Evolutionary conservation across 495 filamentous ascomycete genomes (phyloP), one percentile per base, ranked within the genome.

Genomic region (Usnea hakonensis): DNA sequence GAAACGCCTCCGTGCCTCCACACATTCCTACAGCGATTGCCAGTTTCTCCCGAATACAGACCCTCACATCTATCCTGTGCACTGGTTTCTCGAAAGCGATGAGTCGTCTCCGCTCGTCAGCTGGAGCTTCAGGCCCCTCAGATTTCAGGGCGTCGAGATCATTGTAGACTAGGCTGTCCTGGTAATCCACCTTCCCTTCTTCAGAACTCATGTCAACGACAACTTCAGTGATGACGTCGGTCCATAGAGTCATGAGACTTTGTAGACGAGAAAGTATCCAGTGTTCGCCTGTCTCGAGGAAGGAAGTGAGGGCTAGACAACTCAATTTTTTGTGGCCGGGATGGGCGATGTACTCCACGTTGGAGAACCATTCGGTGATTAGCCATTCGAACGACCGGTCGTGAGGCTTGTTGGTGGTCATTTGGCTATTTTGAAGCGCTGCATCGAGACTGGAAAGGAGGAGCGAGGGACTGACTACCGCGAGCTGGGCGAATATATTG

Each of bases 321-420:
- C 87, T 88, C 14, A 97, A 79, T 73, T 98, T 98, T 73, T 88
- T 84, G 46, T 86, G 81, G 37, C 81, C 84, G 6, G 83, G 77
- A 71, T 90, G 85, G 44, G 82, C 85, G 72, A 95, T 90, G 70
- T 83, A 87, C 68, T 94, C 89, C 67, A 95, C 90, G 67, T 92
- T 87, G 40, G 75, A 73, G 75, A 97, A 95, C 94, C 94, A 98
- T 72, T 95, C 91, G 1, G 80, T 77, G 44, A 90, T 73, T 35
- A 97, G 77, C 91, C 91, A 96, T 21, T 75, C 71, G 46, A 86
- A 73, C 64, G 79, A 81, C 32, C 81, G 76, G 40, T 85, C 79
- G 4, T 78, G 73, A 21, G 74, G 54, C 23, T 19, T 36, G 21
- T 30, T 50, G 50, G 3, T 14, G 35, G 54, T 28, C 14, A 8